These are phyloP conservation scores for Kodamaea fungicola DNA, from an alignment of 1,139 yeast genomes.

Conservation along the genomic window DNA sequence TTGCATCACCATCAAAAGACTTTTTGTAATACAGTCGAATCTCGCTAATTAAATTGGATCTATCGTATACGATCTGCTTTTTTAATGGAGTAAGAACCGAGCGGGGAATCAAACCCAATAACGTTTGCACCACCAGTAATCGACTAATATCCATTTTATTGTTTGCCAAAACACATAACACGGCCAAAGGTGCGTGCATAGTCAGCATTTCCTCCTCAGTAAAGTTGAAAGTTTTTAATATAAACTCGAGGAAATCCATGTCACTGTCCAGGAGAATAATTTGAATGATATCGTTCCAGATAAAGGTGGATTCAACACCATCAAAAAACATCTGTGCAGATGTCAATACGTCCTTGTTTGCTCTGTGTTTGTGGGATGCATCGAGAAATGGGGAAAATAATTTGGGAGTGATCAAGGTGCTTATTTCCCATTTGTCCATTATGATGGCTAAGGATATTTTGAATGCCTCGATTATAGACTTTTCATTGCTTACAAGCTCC, in stretches of 20 bases:
- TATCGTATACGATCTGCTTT: background rate
- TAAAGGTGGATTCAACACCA: constrained; percentile 73
- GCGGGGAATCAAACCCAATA: constrained; percentile 53
- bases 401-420: constrained; percentile 64
- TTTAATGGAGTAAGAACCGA: constrained; percentile 52
- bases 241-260: constrained; percentile 51
- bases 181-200: constrained; percentile 68
- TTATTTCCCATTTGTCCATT: constrained; percentile 93
- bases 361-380: constrained; percentile 24
- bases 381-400: constrained; percentile 63
- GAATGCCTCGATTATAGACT: constrained; percentile 48
- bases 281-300: constrained; percentile 62
- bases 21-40: constrained; percentile 8
- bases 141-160: constrained; percentile 17
- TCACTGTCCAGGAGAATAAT: constrained; percentile 22
- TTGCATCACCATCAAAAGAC: constrained; percentile 2
- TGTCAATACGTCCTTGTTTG: constrained; percentile 43
- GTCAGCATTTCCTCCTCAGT: constrained; percentile 84
- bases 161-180: constrained; percentile 40
- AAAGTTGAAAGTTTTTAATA: constrained; percentile 64
- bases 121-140: constrained; percentile 32
- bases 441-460: constrained; percentile 62
- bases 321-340: constrained; percentile 74
- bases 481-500: constrained; percentile 37
- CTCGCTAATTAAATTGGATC: constrained; percentile 2